Evolutionary conservation across 495 filamentous ascomycete genomes (phyloP).

Genomic region (Lasiosphaeriaceae sp.): DNA sequence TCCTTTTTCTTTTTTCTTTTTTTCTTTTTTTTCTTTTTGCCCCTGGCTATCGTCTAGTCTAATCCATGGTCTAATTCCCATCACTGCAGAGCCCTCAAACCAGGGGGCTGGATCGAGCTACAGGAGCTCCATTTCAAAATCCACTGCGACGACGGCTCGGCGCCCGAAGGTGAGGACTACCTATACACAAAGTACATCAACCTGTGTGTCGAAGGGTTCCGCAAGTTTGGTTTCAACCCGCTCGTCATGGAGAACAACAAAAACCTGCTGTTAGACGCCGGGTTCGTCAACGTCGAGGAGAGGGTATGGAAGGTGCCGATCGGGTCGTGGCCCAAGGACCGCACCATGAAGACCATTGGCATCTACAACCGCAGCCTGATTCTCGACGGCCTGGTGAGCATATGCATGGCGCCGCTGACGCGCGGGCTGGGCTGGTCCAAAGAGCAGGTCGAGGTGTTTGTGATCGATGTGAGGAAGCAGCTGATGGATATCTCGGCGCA

Average conservation of each 20-base stretch:
- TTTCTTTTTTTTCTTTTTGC: no score
- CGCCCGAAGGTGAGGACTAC: conserved; percentile 28
- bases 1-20: no score
- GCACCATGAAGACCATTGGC: conserved; percentile 48
- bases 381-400: conserved; percentile 40
- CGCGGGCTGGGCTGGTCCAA: conserved; percentile 51
- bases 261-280: conserved; percentile 47
- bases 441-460: conserved; percentile 52
- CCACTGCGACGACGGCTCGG: conserved; percentile 40
- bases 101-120: conserved; percentile 53
- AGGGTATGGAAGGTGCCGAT: conserved; percentile 49
- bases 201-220: conserved; percentile 25
- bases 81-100: conserved; percentile 24
- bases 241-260: conserved; percentile 45
- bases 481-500: conserved; percentile 49
- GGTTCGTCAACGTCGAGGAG: conserved; percentile 59
- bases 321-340: conserved; percentile 55
- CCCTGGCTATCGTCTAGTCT: no score
- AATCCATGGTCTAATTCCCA: no score
- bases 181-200: conserved; percentile 16
- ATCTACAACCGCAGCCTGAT: conserved; percentile 36
- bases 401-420: conserved; percentile 45
- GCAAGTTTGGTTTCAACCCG: conserved; percentile 38
- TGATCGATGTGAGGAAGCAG: conserved; percentile 51
- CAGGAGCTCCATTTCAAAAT: conserved; percentile 41